Base-by-base conservation (phyloP, 805 yeast species). In the Candida dajiaensis region DNA sequence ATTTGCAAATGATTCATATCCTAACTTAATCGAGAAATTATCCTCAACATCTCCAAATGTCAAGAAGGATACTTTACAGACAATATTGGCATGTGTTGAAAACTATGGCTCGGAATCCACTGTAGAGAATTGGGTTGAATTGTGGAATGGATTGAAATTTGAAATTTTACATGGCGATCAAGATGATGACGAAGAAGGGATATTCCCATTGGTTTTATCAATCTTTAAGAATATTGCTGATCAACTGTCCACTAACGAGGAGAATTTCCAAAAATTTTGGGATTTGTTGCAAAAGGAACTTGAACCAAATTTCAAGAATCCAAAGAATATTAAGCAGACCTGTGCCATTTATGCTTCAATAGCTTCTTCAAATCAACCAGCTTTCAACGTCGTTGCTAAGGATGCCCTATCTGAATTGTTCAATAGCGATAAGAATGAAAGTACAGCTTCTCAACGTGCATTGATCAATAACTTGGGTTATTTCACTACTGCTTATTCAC, bases 141-240 rank as follows among this genome's bases (percentile, higher is more conserved):
- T 92, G 5, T 94, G 96, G 96, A 85, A 86, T 55, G 87, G 96
- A 0, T 68, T 92, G 44, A 92, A 92, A 62, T 89, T 79, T 62
- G 97, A 92, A 63, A 74, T 92, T n/a, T 68, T 92, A 47, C 96
- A 92, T 62, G 83, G 82, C 38, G 87, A 85, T n/a, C 78, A 73
- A 19, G 76, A 71, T 26, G 69, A 64, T 39, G 71, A 67, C 41
- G 64, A 67, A n/a, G 61, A 66, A 29, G 69, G 73, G 1, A 59
- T 72, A 5, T 65, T 73, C 50, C 70, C 72, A 18, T 55, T 69
- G 10, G 72, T 81, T 0, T 58, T 82, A 21, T 52, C 58, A 15
- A 67, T 77, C 3, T 66, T 84, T 45, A 67, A 64, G 45, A 56
- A 70, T 1, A 62, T 89, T 7, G 68, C 76, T 18, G 42, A 41